Evolutionary conservation across 345 rosid species (phyloP).

Genomic region (Salix brachista): DNA sequence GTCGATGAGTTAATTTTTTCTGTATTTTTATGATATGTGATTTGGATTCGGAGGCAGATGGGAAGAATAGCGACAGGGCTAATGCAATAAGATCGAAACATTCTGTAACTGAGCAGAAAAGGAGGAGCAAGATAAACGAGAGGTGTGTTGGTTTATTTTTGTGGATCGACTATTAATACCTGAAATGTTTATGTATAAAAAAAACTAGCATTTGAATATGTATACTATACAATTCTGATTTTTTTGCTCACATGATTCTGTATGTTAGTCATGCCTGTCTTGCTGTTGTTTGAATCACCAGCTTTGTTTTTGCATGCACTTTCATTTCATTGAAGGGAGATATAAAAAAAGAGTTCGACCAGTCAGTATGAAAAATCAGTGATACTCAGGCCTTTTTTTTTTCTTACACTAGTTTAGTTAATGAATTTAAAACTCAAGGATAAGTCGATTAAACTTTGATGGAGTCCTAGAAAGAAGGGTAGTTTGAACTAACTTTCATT

Average conservation of each 20-base stretch:
- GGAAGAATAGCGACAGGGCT: slow-evolving; percentile 64
- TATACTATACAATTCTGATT: not conserved
- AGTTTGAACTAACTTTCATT: not conserved
- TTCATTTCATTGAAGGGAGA: not conserved
- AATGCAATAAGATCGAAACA: slow-evolving; percentile 82
- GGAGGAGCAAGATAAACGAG: slow-evolving; percentile 97
- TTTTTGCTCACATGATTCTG: not conserved
- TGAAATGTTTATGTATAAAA: no score
- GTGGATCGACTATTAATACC: not conserved
- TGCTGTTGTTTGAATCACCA: not conserved
- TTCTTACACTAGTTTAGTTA: not conserved
- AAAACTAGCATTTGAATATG: not conserved
- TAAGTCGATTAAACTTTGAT: not conserved
- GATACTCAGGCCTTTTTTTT: not conserved
- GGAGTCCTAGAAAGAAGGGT: not conserved
- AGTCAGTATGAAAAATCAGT: not conserved
- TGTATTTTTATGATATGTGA: not conserved
- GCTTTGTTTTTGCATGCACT: not conserved
- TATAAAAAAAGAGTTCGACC: not conserved
- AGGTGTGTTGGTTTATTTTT: slow-evolving; percentile 38
- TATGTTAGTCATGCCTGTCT: not conserved
- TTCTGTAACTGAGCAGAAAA: slow-evolving; percentile 89
- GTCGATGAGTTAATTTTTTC: not conserved
- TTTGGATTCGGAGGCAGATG: slow-evolving; percentile 47
- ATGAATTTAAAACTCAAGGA: not conserved